A percentile compares a stretch with the other conserved stretches of the same genome.
phyloP scores from a whole-genome alignment of 768 basidiomycete species.

The Tulasnella sp. region DNA sequence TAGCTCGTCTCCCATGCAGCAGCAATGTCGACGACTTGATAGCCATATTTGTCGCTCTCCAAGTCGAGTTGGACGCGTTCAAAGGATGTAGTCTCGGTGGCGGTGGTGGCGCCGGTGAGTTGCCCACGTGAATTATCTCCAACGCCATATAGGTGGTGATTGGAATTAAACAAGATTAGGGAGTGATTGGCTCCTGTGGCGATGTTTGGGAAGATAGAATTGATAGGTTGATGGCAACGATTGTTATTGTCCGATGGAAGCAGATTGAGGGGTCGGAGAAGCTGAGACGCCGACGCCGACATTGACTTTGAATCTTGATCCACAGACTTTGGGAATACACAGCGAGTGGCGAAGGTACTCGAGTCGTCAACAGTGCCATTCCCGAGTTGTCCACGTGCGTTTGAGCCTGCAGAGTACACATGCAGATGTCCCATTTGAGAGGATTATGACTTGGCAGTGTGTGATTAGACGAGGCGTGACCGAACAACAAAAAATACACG shows the following conservation, averaged over 20 bases:
- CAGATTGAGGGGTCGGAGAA: not conserved
- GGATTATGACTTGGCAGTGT: not conserved
- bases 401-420: conserved; percentile 38
- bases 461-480: too few relatives aligned
- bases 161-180: conserved; percentile 45
- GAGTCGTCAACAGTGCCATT: conserved; percentile 43
- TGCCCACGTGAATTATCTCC: conserved; percentile 69
- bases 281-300: not conserved
- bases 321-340: conserved; percentile 20
- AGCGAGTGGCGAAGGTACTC: conserved; percentile 31
- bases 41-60: conserved; percentile 26
- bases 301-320: not conserved
- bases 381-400: conserved; percentile 47
- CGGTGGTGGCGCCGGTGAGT: conserved; percentile 37
- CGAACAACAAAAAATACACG: too few relatives aligned
- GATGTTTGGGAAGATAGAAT: conserved; percentile 42
- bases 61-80: conserved; percentile 19
- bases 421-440: not conserved
- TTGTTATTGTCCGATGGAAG: not conserved
- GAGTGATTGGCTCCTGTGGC: conserved; percentile 76
- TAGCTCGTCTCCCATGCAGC: conserved; percentile 83
- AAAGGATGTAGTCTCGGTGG: conserved; percentile 31
- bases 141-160: conserved; percentile 53
- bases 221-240: too few relatives aligned
- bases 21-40: conserved; percentile 45